A percentile compares a stretch with the other conserved stretches of the same genome.
phyloP scores from a whole-genome alignment of 1,284 basidiomycete species.

The Irpex sp. region DNA sequence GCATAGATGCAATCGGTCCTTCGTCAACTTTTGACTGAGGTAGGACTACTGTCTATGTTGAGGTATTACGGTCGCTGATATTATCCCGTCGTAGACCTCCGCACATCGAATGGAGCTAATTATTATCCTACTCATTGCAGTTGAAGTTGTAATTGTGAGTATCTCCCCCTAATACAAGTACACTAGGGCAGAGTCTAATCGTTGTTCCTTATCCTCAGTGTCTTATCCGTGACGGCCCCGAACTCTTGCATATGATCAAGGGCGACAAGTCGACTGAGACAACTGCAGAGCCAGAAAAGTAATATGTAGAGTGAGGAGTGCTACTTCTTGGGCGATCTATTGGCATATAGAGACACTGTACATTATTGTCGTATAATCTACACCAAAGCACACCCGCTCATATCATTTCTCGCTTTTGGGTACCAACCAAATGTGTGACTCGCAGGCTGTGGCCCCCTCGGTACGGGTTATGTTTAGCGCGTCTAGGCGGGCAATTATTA shows the following conservation, averaged over 20 bases:
- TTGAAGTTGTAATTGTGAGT: slow-evolving; percentile 85
- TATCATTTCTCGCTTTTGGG: not conserved
- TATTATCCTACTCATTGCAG: slow-evolving; percentile 87
- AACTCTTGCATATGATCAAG: slow-evolving; percentile 55
- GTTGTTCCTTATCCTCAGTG: slow-evolving; percentile 36
- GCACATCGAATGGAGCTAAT: slow-evolving; percentile 88
- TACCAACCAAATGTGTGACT: no score
- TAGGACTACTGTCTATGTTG: no score
- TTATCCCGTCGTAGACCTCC: slow-evolving; percentile 53
- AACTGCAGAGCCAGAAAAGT: not conserved
- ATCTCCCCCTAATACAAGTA: not conserved
- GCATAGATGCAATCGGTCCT: slow-evolving; percentile 65
- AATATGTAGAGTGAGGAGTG: not conserved
- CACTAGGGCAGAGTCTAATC: not conserved
- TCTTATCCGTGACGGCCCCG: slow-evolving; percentile 56
- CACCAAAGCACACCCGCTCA: not conserved
- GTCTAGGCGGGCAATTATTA: not conserved
- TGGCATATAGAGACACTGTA: not conserved
- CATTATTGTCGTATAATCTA: not conserved
- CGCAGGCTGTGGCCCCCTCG: no score
- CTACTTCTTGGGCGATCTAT: not conserved
- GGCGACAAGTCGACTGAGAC: slow-evolving; percentile 15
- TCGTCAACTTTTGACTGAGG: slow-evolving; percentile 77
- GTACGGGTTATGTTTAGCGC: no score
- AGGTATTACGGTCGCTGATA: no score